A percentile compares a stretch with the other conserved stretches of the same genome.
These are phyloP conservation scores for Rubus parviflorus DNA, from an alignment of 306 rosid species.

Conservation along the genomic window DNA sequence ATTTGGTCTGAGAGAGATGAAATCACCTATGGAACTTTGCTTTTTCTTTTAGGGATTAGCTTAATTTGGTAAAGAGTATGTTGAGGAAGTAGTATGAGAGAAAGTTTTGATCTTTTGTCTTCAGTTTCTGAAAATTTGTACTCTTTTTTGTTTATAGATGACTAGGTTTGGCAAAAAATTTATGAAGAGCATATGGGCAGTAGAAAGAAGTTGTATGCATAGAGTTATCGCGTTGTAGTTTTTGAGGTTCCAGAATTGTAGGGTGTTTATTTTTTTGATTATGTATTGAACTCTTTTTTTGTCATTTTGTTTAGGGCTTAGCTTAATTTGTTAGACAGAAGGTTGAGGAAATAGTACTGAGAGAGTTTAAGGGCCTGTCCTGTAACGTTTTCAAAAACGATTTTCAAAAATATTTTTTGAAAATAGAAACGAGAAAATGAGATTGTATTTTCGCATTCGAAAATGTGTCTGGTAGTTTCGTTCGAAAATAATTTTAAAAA, in stretches of 20 bases:
- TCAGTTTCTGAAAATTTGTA: not conserved
- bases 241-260: not conserved
- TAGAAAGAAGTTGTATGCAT: not conserved
- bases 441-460: too few species aligned
- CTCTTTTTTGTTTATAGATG: not conserved
- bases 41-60: not conserved
- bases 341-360: not conserved
- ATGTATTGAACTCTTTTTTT: not conserved
- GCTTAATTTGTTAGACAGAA: not conserved
- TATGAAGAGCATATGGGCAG: not conserved
- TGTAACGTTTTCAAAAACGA: too few species aligned
- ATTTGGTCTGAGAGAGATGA: not conserved
- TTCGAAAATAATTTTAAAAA: too few species aligned
- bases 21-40: not conserved
- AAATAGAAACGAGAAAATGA: too few species aligned
- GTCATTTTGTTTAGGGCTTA: not conserved
- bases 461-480: too few species aligned
- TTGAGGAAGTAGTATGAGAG: not conserved
- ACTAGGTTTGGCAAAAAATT: not conserved
- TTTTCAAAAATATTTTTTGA: too few species aligned
- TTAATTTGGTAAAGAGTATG: not conserved
- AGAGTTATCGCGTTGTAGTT: not conserved
- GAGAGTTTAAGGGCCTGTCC: too few species aligned
- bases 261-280: not conserved
- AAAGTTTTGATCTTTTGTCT: not conserved